Conservation (phyloP, 2,329 filamentous ascomycete genomes). For the Penicillium sclerotigenum region DNA sequence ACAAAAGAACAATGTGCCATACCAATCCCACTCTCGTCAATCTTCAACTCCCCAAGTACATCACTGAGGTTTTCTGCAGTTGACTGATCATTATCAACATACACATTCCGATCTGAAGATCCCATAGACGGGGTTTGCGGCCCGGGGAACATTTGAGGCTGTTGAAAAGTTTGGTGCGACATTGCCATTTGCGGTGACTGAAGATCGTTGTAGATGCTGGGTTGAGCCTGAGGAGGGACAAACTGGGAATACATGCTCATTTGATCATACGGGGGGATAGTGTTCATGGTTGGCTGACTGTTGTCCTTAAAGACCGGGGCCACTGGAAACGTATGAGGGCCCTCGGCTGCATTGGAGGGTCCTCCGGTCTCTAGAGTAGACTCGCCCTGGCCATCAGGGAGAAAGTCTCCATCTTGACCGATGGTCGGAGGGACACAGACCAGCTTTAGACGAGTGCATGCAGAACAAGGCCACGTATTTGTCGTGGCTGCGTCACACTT, state of each 20-base stretch:
- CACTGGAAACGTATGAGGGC: slow-evolving; percentile 53
- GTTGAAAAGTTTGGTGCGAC: slow-evolving; percentile 30
- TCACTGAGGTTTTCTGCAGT: slow-evolving; percentile 71
- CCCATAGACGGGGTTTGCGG: slow-evolving; percentile 27
- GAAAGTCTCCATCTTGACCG: slow-evolving; percentile 61
- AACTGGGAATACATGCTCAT: slow-evolving; percentile 44
- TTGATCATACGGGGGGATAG: slow-evolving; percentile 44
- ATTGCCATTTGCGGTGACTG: slow-evolving; percentile 33
- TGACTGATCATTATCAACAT: slow-evolving; percentile 61
- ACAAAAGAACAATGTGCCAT: slow-evolving; percentile 34
- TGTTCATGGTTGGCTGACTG: slow-evolving; percentile 52
- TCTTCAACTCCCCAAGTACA: slow-evolving; percentile 78
- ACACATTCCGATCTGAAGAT: slow-evolving; percentile 46
- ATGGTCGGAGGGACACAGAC: slow-evolving; percentile 88
- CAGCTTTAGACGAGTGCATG: slow-evolving; percentile 86
- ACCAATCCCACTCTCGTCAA: slow-evolving; percentile 85
- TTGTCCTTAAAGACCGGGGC: slow-evolving; percentile 43
- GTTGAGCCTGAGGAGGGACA: slow-evolving; percentile 28
- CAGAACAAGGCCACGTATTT: slow-evolving; percentile 95
- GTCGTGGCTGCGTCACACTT: slow-evolving; percentile 97
- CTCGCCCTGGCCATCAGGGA: slow-evolving; percentile 30
- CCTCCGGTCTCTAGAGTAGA: slow-evolving; percentile 22
- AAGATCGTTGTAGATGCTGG: slow-evolving; percentile 31
- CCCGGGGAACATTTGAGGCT: slow-evolving; percentile 27
- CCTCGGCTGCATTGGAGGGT: slow-evolving; percentile 43